phyloP scores from a whole-genome alignment of 2,329 filamentous ascomycete genomes.

The Acephala macrosclerotiorum region DNA sequence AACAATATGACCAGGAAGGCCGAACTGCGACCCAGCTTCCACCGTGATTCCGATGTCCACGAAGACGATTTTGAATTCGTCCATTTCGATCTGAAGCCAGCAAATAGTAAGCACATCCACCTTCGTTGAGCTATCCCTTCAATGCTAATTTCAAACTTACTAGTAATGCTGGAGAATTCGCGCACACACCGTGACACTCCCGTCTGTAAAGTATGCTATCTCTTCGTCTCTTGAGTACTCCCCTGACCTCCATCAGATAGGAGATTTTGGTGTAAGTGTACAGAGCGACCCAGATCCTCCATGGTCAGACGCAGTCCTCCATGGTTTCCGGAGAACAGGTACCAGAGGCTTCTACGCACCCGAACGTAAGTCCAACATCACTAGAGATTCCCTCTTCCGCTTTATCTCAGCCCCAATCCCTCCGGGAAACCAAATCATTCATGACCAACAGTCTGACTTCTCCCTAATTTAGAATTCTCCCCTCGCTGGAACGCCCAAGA shows the following conservation, averaged over 20 bases:
- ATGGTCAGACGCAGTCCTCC: neutral
- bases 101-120: neutral
- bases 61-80: neutral
- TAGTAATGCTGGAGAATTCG: neutral
- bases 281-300: neutral
- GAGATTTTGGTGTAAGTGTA: neutral
- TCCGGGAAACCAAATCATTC: neutral
- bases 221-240: neutral
- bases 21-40: neutral
- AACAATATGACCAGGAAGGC: neutral
- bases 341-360: neutral
- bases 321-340: neutral
- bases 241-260: neutral
- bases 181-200: neutral
- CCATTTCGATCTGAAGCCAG: neutral
- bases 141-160: neutral
- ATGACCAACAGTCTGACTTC: neutral
- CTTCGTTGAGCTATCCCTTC: neutral
- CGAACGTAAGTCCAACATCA: neutral
- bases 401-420: neutral
- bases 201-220: neutral
- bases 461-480: neutral
- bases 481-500: neutral
- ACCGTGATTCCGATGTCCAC: neutral
- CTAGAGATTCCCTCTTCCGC: neutral